Base-by-base conservation (phyloP, 2,329 filamentous ascomycete genomes). In the Ophiostoma tasmaniense region DNA sequence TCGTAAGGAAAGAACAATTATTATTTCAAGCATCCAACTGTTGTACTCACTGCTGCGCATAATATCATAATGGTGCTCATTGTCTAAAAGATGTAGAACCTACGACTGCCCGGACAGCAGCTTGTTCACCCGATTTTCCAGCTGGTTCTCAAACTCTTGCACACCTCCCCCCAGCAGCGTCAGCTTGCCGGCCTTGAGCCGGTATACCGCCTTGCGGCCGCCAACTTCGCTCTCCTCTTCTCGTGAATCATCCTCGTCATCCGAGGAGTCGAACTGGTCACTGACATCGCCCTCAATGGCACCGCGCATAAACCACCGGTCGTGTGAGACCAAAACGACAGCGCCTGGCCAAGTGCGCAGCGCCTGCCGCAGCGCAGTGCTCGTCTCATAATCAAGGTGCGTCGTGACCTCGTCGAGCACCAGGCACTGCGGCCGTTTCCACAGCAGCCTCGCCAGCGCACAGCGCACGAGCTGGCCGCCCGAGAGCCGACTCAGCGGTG, bases 321-420 rank as follows among this genome's bases (percentile, higher is more conserved):
- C 92, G 79, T 96, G 92, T 45, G 88, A 55, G 3, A 55, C 50
- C 50, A 55, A 22, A n/a, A 55, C 50, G 50, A 55, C 84, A 0
- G 91, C 91, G 0, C 92, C 92, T 68, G 88, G 84, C 83, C 90
- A 96, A 2, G 79, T 79, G 17, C 84, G 82, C 71, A 96, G 76
- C 1, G 89, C 89, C 30, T 85, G 82, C 0, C 89, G 83, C 68
- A 96, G 78, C 1, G 90, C 90, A 8, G 86, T 85, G 30, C 94
- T 90, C 0, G 90, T 94, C 78, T 95, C 87, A 71, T 90, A 91
- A 76, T 96, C 92, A 55, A 96, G 82, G 50, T 96, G 92, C 0
- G 92, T 94, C 7, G 91, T 95, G 30, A 92, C 89, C 76, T 92
- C 92, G 75, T 94, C 91, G 8, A 94, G 83, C 6, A 94, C 83